Percentiles rank a stretch among this genome's conserved stretches.
These are phyloP conservation scores for Sarocladiaceae sp. DNA, from an alignment of 2,329 filamentous ascomycete genomes.

Conservation along the genomic window DNA sequence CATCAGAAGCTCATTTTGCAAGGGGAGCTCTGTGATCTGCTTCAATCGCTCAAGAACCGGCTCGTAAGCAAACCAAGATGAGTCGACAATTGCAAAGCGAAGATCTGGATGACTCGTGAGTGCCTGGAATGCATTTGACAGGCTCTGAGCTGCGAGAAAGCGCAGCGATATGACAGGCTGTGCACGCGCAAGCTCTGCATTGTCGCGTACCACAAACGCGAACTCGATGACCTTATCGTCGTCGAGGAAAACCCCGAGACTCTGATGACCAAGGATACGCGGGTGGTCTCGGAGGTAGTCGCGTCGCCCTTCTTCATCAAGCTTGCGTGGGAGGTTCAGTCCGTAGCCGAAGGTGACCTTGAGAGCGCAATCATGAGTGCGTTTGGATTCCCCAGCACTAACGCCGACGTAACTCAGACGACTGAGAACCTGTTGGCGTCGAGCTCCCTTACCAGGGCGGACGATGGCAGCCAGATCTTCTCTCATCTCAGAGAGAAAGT, in stretches of 20 bases:
- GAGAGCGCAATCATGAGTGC: slow-evolving; percentile 30
- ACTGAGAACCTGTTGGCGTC: no score
- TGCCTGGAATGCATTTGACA: slow-evolving; percentile 40
- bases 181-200: slow-evolving; percentile 34
- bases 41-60: slow-evolving; percentile 60
- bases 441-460: no score
- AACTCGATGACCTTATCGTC: slow-evolving; percentile 54
- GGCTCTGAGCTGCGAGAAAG: slow-evolving; percentile 39
- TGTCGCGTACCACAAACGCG: slow-evolving; percentile 50
- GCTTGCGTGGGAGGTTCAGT: slow-evolving; percentile 33
- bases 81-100: slow-evolving; percentile 56
- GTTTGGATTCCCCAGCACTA: slow-evolving; percentile 26
- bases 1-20: slow-evolving; percentile 48
- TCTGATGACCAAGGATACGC: slow-evolving; percentile 52
- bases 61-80: slow-evolving; percentile 65
- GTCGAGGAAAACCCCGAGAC: slow-evolving; percentile 57
- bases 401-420: no score
- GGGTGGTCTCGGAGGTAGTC: slow-evolving; percentile 41
- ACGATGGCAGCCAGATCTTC: slow-evolving; percentile 52
- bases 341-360: slow-evolving; percentile 37
- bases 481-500: slow-evolving; percentile 63
- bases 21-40: slow-evolving; percentile 47
- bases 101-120: slow-evolving; percentile 16
- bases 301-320: slow-evolving; percentile 29
- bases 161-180: slow-evolving; percentile 48